Percentiles rank a stretch among this genome's conserved stretches.
Evolutionary conservation across 2,329 filamentous ascomycete genomes (phyloP).

Genomic region (Beauveria sp.): DNA sequence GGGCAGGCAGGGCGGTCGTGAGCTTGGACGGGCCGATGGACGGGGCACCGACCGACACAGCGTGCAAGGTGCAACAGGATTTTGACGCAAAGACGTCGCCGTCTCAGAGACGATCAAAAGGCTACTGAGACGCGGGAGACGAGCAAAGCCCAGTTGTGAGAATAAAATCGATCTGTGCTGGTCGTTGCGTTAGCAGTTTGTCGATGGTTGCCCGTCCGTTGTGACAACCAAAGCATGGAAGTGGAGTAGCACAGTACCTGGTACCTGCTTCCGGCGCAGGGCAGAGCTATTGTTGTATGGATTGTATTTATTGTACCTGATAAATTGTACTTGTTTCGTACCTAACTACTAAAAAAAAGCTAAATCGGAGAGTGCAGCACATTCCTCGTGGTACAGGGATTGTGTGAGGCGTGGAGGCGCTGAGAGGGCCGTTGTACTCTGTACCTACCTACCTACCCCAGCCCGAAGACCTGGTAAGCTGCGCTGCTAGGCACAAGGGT

Average conservation of each 20-base stretch:
- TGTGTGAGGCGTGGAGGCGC: too few relatives aligned
- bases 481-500: too few relatives aligned
- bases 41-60: not conserved
- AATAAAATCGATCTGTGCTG: not conserved
- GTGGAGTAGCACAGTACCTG: slow-evolving; percentile 8
- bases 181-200: not conserved
- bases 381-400: too few relatives aligned
- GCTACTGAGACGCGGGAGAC: not conserved
- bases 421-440: too few relatives aligned
- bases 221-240: slow-evolving; percentile 10
- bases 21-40: slow-evolving; percentile 1
- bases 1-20: not conserved
- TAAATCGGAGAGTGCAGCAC: too few relatives aligned
- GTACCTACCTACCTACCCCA: not conserved
- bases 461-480: too few relatives aligned
- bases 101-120: too few relatives aligned
- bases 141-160: not conserved
- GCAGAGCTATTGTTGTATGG: too few relatives aligned
- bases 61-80: not conserved
- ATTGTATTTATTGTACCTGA: too few relatives aligned
- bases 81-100: not conserved
- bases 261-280: slow-evolving; percentile 6
- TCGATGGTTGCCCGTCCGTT: not conserved
- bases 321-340: too few relatives aligned
- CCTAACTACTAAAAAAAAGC: too few relatives aligned